These are phyloP conservation scores for Euphorbia peplus DNA, from an alignment of 345 rosid species.

Conservation along the genomic window DNA sequence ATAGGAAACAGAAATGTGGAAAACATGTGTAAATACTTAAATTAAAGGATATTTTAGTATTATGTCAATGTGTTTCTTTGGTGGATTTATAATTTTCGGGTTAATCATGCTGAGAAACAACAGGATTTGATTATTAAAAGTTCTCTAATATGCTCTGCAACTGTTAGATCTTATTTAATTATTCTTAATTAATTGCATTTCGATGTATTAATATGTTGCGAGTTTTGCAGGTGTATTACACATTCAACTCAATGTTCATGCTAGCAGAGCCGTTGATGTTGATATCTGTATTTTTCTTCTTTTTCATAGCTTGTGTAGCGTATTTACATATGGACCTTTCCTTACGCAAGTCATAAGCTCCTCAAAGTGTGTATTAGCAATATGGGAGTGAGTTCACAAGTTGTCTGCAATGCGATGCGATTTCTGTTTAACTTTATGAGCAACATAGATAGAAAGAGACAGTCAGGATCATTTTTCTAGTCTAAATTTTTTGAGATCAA, in stretches of 20 bases:
- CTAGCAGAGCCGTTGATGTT: constrained; percentile 95
- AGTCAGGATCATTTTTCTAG: constrained; percentile 12
- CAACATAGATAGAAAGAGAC: not conserved
- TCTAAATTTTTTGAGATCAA: constrained; percentile 10
- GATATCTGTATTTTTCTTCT: constrained; percentile 68
- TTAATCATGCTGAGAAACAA: not conserved
- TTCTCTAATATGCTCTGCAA: not conserved
- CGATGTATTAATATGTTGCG: not conserved
- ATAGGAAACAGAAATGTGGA: too few species aligned
- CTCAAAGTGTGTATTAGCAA: not conserved
- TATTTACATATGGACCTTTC: constrained; percentile 83
- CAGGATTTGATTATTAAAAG: not conserved
- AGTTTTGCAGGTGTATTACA: constrained; percentile 73
- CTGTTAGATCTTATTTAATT: not conserved
- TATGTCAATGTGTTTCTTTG: not conserved
- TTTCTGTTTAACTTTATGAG: constrained; percentile 12
- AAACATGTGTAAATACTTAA: too few species aligned
- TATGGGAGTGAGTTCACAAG: not conserved
- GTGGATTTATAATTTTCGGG: not conserved
- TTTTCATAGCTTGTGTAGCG: constrained; percentile 69
- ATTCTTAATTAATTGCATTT: not conserved
- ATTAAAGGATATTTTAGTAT: too few species aligned
- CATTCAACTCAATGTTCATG: constrained; percentile 92
- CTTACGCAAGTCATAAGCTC: constrained; percentile 42
- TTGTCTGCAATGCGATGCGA: constrained; percentile 1